Percentiles rank a stretch among this genome's conserved stretches.
Conservation (phyloP, 1,139 yeast genomes). For the Geotrichum histeridarum region DNA sequence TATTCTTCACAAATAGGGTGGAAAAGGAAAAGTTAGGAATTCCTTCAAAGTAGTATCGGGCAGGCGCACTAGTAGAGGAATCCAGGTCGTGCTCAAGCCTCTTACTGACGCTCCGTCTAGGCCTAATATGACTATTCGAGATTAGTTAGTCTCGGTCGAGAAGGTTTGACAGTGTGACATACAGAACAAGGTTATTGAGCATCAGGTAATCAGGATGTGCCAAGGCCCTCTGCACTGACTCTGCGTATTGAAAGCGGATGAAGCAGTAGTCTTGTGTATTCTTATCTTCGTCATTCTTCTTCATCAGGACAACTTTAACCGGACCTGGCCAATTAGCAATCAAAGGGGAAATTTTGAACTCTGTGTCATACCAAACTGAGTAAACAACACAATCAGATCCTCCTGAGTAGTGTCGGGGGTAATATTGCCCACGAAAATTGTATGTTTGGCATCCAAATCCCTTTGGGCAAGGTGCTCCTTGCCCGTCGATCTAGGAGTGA, state of each 20-base stretch:
- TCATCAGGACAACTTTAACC: constrained; percentile 12
- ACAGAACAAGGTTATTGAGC: constrained; percentile 9
- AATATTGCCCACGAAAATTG: constrained; percentile 15
- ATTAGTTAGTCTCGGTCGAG: neutral
- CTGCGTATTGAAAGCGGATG: constrained; percentile 11
- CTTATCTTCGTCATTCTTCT: constrained; percentile 11
- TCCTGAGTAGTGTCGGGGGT: constrained; percentile 8
- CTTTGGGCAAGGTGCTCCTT: neutral
- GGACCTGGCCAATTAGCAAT: neutral
- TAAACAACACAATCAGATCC: constrained; percentile 9
- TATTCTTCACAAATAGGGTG: constrained; percentile 10
- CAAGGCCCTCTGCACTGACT: constrained; percentile 16
- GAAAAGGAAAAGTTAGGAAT: constrained; percentile 14
- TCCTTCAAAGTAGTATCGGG: constrained; percentile 10
- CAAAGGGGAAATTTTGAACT: neutral
- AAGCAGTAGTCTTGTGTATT: constrained; percentile 12
- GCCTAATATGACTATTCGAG: neutral
- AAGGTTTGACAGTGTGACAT: neutral
- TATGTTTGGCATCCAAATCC: constrained; percentile 7
- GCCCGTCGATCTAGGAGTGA: too few species aligned
- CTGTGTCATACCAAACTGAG: constrained; percentile 13
- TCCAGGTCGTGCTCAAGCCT: neutral
- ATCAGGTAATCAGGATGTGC: constrained; percentile 2
- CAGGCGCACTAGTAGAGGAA: neutral
- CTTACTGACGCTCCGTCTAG: neutral